Base-by-base conservation (phyloP, 1,139 yeast genomes). In the Kodamaea sp. region DNA sequence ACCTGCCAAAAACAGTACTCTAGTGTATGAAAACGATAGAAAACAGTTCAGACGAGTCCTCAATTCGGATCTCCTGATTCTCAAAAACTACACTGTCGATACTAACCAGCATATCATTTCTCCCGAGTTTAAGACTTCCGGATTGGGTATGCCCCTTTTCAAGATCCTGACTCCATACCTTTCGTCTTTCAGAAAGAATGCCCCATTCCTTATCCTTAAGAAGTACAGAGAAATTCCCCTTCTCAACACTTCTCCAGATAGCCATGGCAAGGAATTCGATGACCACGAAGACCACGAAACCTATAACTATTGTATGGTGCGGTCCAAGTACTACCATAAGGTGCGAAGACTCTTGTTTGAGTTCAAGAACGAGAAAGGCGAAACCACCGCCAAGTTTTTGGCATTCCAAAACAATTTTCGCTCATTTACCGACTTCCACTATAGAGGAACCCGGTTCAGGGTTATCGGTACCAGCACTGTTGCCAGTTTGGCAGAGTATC, bases 371-470 rank as follows among this genome's bases (percentile, higher is more conserved):
- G 42, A 41, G 4, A 42, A 43, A 5, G 43, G 41, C 7, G 25
- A 28, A 7, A 30, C 28, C 13, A 32, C 39, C 7, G 58, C 65
- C 39, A 57, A 53, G 29, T 41, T 70, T 4, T 28, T 63, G 6
- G 43, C 60, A 36, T 69, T 67, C 38, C 66, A 65, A 46, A 62
- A 66, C 47, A 62, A 61, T 33, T 58, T 50, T 40, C 55, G 60
- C 33, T 71, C 75, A 2, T 66, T 63, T 47, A 55, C 71, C 9
- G 76, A 70, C 44, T 70, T 70, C 44, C 50, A 34, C 21, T 69
- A 65, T 41, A 57, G 59, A 28, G 45, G 45, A 21, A 69, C 74
- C 2, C 46, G 73, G 16, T 70, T 70, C 42, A 50, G 76, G 32
- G 50, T 68, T 2, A 38, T 63, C 15, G 76, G 76, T 2, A 61